phyloP scores from a whole-genome alignment of 495 filamentous ascomycete genomes.

The Xylaria telfairii region DNA sequence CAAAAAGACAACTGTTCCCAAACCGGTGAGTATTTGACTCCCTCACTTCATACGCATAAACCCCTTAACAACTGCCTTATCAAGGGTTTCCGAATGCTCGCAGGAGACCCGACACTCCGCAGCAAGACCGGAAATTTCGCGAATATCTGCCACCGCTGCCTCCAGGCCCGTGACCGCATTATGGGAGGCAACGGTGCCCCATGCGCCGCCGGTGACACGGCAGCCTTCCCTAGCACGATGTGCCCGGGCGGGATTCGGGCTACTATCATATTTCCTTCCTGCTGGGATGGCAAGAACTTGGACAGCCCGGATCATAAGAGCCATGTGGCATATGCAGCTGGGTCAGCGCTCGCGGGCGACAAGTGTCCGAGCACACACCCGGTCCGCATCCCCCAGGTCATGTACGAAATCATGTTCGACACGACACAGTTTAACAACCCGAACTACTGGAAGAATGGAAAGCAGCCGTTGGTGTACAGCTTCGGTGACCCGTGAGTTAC shows the following conservation, averaged over 20 bases:
- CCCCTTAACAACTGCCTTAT: constrained; percentile 48
- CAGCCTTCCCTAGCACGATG: constrained; percentile 34
- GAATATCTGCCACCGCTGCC: constrained; percentile 68
- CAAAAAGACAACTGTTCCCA: constrained; percentile 39
- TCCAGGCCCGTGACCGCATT: constrained; percentile 59
- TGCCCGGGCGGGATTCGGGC: constrained; percentile 47
- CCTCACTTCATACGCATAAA: not conserved
- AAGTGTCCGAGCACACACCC: constrained; percentile 50
- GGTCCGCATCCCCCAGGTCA: constrained; percentile 51
- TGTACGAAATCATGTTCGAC: constrained; percentile 50
- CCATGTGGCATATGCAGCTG: constrained; percentile 22
- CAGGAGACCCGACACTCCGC: constrained; percentile 65
- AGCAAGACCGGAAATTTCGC: constrained; percentile 46
- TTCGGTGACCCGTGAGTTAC: constrained; percentile 43
- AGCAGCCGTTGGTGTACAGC: constrained; percentile 49
- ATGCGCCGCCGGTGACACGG: constrained; percentile 58
- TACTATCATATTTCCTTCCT: constrained; percentile 72
- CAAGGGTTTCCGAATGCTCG: constrained; percentile 71
- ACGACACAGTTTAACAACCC: constrained; percentile 40
- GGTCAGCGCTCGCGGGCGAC: constrained; percentile 52
- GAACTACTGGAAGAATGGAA: constrained; percentile 43
- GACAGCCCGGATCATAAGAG: constrained; percentile 47
- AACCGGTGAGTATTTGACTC: constrained; percentile 22
- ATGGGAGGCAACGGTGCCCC: constrained; percentile 54
- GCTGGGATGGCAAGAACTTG: constrained; percentile 74